Evolutionary conservation across 441 rosid species (phyloP).

Genomic region (Francoa sonchifolia): DNA sequence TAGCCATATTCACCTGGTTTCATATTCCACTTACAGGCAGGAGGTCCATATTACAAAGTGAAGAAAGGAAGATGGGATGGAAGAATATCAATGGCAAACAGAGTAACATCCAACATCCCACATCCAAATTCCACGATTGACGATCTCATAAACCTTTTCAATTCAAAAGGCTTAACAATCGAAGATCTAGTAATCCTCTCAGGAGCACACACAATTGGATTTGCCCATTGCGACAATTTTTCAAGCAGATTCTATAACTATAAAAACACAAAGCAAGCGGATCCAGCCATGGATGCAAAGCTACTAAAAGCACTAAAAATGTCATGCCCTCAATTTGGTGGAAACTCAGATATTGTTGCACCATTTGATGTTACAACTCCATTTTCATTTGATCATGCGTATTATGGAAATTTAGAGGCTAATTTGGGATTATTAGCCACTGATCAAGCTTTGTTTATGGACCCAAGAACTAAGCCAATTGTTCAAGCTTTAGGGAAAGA

Average conservation of each 20-base stretch:
- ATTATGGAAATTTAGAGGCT: conserved; percentile 26
- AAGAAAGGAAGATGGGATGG: conserved; percentile 58
- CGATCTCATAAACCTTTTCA: conserved; percentile 34
- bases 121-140: conserved; percentile 37
- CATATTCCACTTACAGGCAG: conserved; percentile 14
- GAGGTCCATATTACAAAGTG: conserved; percentile 39
- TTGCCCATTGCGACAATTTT: conserved; percentile 29
- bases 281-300: conserved; percentile 33
- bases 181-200: conserved; percentile 40
- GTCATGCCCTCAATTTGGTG: conserved; percentile 34
- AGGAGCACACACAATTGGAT: conserved; percentile 37
- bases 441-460: conserved; percentile 36
- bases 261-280: conserved; percentile 32
- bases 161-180: conserved; percentile 34
- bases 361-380: conserved; percentile 50
- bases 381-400: conserved; percentile 35
- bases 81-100: conserved; percentile 34
- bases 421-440: conserved; percentile 40
- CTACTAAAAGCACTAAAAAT: conserved; percentile 39
- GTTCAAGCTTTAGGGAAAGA: conserved; percentile 28
- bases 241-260: conserved; percentile 24
- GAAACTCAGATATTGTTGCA: conserved; percentile 28
- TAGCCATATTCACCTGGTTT: not conserved
- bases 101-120: conserved; percentile 33
- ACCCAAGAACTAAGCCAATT: conserved; percentile 34